Evolutionary conservation across 805 yeast species (phyloP), one percentile per base, ranked within the genome.

Genomic region (Starmera dryadoides): DNA sequence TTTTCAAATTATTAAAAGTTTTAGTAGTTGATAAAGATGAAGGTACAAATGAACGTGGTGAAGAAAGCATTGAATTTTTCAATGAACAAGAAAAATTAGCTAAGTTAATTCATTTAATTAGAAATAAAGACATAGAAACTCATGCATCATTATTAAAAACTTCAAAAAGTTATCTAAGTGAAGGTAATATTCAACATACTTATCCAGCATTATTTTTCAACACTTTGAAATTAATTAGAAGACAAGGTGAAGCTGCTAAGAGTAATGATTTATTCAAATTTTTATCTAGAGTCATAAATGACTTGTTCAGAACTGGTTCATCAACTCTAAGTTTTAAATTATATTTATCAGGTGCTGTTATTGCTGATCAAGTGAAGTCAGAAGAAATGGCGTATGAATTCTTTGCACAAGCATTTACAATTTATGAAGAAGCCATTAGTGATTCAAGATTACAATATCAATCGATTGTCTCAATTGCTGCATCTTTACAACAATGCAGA

Each of bases 311-410:
- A 32, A 38, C 49, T 17, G 63, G 68, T n/a, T 44, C 42, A 65
- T 73, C 51, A 22, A 68, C 64, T 39, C 38, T 54, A 30, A 43
- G 62, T 23, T 64, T 57, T 50, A 63, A 66, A 38, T 53, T 80
- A 32, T 75, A 83, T 54, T 64, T 86, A 39, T 69, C 77, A 37
- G 72, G 81, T 30, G 96, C 95, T 0, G 63, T 76, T 14, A 60
- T 86, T 3, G 91, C 97, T 0, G 96, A 93, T 56, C 91, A 85
- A 58, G 66, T 82, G 21, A 65, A 71, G 15, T 65, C 79, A 30
- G 81, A 79, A 42, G 87, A 83, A 43, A 78, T 87, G 23, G 69
- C 91, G 14, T 86, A 86, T 61, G 98, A 93, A 62, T 79, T 87
- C 53, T 86, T 82, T 59, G 89, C 86, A 29, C 94, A 88, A 58